phyloP scores from a whole-genome alignment of 176 grass and related monocot genomes.

The Coix lacrymajobi region DNA sequence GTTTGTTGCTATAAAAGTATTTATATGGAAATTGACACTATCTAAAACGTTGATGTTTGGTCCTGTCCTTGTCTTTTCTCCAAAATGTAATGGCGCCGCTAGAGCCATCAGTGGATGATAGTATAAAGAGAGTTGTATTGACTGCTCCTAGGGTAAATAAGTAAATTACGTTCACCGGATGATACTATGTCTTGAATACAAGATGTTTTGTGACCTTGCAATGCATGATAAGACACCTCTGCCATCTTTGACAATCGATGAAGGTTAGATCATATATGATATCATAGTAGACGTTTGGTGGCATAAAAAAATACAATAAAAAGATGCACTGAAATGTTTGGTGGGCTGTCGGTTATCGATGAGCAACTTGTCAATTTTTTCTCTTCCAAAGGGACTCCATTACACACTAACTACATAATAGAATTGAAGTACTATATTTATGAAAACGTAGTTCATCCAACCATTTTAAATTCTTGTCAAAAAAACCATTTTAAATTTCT shows the following conservation, averaged over 20 bases:
- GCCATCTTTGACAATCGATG: not conserved
- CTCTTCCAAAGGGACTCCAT: conserved; percentile 28
- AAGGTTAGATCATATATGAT: conserved; percentile 21
- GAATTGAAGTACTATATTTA: conserved; percentile 26
- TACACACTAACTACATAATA: conserved; percentile 26
- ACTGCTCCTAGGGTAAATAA: not conserved
- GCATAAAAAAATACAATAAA: conserved; percentile 25
- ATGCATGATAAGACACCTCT: not conserved
- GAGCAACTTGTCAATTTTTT: conserved; percentile 37
- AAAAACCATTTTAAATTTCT: not conserved
- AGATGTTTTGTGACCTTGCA: not conserved
- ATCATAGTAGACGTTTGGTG: conserved; percentile 25
- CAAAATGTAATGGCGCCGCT: too few species aligned
- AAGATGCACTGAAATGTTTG: conserved; percentile 37
- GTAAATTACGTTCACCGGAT: not conserved
- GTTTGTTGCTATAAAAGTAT: not conserved
- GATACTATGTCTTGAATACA: not conserved
- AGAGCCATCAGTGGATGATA: too few species aligned
- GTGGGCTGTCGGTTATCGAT: conserved; percentile 41
- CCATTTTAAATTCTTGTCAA: not conserved
- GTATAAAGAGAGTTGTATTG: not conserved
- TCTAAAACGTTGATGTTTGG: not conserved
- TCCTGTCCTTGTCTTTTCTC: not conserved
- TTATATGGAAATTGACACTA: not conserved
- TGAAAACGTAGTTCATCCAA: not conserved